Evolutionary conservation across 2,329 filamentous ascomycete species (phyloP).

Genomic region (Apiospora phragmitis): DNA sequence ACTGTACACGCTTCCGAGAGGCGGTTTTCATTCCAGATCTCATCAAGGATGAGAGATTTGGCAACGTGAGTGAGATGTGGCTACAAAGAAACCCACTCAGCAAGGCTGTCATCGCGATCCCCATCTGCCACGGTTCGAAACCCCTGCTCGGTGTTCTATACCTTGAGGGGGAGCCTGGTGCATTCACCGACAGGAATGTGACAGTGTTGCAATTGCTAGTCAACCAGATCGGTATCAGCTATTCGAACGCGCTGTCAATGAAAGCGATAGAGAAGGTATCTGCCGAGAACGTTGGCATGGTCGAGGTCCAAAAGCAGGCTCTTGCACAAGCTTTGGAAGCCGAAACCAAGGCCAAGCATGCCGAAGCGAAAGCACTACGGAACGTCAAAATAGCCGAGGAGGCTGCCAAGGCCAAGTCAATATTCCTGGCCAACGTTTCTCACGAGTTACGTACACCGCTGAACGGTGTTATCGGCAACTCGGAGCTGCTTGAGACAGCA

Average conservation of each 20-base stretch:
- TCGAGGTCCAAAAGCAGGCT: conserved; percentile 73
- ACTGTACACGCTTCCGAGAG: conserved; percentile 76
- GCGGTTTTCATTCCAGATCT: conserved; percentile 74
- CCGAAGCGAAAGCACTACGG: conserved; percentile 73
- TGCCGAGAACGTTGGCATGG: conserved; percentile 76
- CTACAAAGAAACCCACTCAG: conserved; percentile 67
- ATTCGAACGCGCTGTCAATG: conserved; percentile 66
- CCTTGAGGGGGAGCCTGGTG: conserved; percentile 71
- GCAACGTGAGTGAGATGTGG: conserved; percentile 72
- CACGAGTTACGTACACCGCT: conserved; percentile 82
- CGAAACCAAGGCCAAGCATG: conserved; percentile 74
- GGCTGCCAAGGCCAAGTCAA: conserved; percentile 79
- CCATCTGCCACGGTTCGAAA: conserved; percentile 72
- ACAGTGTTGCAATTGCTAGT: conserved; percentile 70
- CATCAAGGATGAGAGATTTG: conserved; percentile 74
- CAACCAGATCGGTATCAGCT: conserved; percentile 75
- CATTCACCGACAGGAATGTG: conserved; percentile 74
- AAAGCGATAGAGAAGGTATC: conserved; percentile 76
- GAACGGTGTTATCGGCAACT: conserved; percentile 87
- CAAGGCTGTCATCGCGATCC: conserved; percentile 77
- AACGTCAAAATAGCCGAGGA: conserved; percentile 83
- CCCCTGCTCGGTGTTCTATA: conserved; percentile 74
- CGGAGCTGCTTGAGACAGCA: conserved; percentile 78
- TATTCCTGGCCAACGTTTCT: conserved; percentile 78
- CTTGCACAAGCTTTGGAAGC: conserved; percentile 71